Evolutionary conservation across 2,329 filamentous ascomycete species (phyloP).

Genomic region (Aspergillus brunneoviolaceus): DNA sequence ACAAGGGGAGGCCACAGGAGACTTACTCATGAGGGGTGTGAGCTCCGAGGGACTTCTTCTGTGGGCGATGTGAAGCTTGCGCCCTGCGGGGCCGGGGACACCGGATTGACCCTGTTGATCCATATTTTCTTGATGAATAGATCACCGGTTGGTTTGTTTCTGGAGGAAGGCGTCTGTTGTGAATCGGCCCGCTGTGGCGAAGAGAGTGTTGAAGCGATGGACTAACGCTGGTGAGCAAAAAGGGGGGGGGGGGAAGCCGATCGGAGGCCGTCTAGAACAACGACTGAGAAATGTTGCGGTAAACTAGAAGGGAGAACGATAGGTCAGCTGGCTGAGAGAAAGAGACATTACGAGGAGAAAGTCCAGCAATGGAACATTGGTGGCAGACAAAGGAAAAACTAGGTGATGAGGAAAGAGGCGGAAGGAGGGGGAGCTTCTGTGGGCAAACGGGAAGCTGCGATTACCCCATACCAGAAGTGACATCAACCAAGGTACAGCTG

Average conservation of each 20-base stretch:
- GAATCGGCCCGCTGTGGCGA: slow-evolving; percentile 16
- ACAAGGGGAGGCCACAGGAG: not conserved
- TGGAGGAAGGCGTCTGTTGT: slow-evolving; percentile 15
- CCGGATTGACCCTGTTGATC: slow-evolving; percentile 62
- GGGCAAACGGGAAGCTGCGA: slow-evolving; percentile 25
- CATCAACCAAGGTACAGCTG: slow-evolving; percentile 13
- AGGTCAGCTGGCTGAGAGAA: slow-evolving; percentile 18
- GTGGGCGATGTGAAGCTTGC: slow-evolving; percentile 94
- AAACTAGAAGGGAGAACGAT: slow-evolving; percentile 19
- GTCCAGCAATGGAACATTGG: slow-evolving; percentile 5
- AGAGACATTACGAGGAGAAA: slow-evolving; percentile 6
- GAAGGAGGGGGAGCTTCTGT: slow-evolving; percentile 11
- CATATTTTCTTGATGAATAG: slow-evolving; percentile 49
- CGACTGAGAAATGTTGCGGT: slow-evolving; percentile 19
- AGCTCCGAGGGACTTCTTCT: slow-evolving; percentile 95
- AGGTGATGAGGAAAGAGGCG: slow-evolving; percentile 8
- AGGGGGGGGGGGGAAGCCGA: slow-evolving; percentile 26
- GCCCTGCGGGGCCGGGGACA: slow-evolving; percentile 71
- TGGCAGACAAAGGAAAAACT: not conserved
- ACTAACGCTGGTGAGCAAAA: slow-evolving; percentile 23
- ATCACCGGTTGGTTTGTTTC: slow-evolving; percentile 15
- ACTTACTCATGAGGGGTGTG: slow-evolving; percentile 96
- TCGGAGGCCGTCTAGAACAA: slow-evolving; percentile 26
- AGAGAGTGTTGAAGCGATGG: slow-evolving; percentile 27
- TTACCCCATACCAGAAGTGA: slow-evolving; percentile 15